A percentile compares a stretch with the other conserved stretches of the same genome.
phyloP scores from a whole-genome alignment of 1,284 basidiomycete genomes.

The Fomitopsis pinicola region DNA sequence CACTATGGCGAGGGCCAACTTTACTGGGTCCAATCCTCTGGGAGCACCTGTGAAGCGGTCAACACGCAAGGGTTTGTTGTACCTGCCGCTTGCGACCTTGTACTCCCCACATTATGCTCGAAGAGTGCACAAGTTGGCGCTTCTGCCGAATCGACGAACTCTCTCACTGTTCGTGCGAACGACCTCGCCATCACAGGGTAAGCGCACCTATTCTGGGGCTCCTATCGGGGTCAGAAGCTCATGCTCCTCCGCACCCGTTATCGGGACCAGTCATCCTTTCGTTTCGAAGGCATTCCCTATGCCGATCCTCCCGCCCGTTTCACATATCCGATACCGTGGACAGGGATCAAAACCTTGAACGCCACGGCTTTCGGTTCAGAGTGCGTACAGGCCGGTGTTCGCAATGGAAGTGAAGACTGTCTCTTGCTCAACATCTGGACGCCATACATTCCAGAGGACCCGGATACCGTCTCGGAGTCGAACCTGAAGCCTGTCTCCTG shows the following conservation, averaged over 20 bases:
- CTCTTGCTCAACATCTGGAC: constrained; percentile 44
- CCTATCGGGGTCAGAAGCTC: not conserved
- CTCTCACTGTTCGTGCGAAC: constrained; percentile 18
- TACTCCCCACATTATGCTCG: constrained; percentile 25
- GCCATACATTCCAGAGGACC: constrained; percentile 27
- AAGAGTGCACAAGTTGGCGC: constrained; percentile 22
- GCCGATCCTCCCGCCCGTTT: constrained; percentile 28
- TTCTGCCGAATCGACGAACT: constrained; percentile 14
- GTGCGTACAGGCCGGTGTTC: constrained; percentile 25
- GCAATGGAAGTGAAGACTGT: constrained; percentile 32
- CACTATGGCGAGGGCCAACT: constrained; percentile 16
- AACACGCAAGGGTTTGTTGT: constrained; percentile 18
- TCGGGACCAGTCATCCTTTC: constrained; percentile 31
- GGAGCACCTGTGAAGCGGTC: constrained; percentile 20
- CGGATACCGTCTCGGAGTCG: constrained; percentile 10
- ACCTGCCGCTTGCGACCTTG: constrained; percentile 15
- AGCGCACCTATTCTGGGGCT: constrained; percentile 1
- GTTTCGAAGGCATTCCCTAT: constrained; percentile 34
- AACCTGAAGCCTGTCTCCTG: constrained; percentile 38
- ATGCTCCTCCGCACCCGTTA: constrained; percentile 16
- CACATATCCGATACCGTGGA: constrained; percentile 28
- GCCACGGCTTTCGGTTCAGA: constrained; percentile 28
- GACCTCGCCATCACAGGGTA: constrained; percentile 25
- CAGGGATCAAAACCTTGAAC: constrained; percentile 22
- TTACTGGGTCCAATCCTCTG: constrained; percentile 25